These are phyloP conservation scores for Colletotrichum brevisporum DNA, from an alignment of 2,329 filamentous ascomycete genomes.

Conservation along the genomic window DNA sequence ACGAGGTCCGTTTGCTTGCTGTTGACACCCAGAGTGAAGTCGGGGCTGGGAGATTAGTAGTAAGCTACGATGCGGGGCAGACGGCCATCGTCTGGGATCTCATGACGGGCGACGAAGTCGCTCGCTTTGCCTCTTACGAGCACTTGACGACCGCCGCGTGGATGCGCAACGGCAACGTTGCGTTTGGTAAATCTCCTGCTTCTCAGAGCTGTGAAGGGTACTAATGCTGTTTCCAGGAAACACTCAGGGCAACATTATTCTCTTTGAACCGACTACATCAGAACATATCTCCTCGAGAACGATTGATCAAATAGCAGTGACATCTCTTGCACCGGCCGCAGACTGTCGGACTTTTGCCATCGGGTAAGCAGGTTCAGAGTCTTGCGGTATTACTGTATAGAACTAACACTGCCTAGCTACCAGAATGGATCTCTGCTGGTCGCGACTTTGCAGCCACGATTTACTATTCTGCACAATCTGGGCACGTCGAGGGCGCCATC, in stretches of 20 bases:
- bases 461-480: conserved; percentile 94
- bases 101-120: conserved; percentile 89
- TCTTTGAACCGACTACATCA: conserved; percentile 93
- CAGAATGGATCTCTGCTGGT: conserved; percentile 95
- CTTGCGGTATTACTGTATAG: background rate
- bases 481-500: conserved; percentile 88
- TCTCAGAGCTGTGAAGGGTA: conserved; percentile 39
- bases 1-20: conserved; percentile 86
- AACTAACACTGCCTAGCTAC: conserved; percentile 71
- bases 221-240: conserved; percentile 74
- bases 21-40: conserved; percentile 93
- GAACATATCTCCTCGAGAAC: conserved; percentile 94
- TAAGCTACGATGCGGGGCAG: conserved; percentile 92
- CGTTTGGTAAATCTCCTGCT: conserved; percentile 79
- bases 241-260: conserved; percentile 89
- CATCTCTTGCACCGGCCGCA: conserved; percentile 88
- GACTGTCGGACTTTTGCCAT: conserved; percentile 97
- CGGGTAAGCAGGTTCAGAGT: conserved; percentile 71
- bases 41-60: conserved; percentile 86
- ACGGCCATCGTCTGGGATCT: conserved; percentile 98
- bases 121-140: conserved; percentile 94
- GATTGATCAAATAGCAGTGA: conserved; percentile 92
- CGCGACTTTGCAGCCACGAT: conserved; percentile 89
- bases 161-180: conserved; percentile 98
- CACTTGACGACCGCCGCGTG: conserved; percentile 87